phyloP scores from a whole-genome alignment of 192 early-diverging fungal genomes.

The Radiomyces spectabilis region DNA sequence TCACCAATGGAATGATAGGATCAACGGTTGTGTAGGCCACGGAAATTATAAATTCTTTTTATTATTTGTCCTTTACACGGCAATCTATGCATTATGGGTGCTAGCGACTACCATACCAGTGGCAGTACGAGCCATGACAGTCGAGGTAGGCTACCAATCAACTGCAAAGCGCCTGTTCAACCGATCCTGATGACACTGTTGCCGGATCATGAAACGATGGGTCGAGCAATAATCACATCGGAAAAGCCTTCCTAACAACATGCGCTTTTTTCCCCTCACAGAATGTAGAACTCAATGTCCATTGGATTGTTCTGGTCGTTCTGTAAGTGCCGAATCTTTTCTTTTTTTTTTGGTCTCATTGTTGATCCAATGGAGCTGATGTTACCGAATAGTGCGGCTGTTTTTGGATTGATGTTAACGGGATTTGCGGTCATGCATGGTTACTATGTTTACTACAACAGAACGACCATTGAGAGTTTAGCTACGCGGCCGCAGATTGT shows the following conservation, averaged over 20 bases:
- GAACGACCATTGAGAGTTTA: constrained; percentile 39
- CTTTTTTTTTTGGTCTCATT: constrained; percentile 2
- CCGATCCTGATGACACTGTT: background rate
- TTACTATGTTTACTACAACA: constrained; percentile 32
- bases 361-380: background rate
- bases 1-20: constrained; percentile 27
- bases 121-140: constrained; percentile 2
- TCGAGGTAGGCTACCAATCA: constrained; percentile 15
- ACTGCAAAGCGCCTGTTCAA: background rate
- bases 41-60: constrained; percentile 48
- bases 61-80: constrained; percentile 37
- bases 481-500: constrained; percentile 16
- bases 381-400: constrained; percentile 8
- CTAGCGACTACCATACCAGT: constrained; percentile 17
- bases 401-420: constrained; percentile 33
- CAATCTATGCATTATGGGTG: constrained; percentile 31
- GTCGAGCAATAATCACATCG: background rate
- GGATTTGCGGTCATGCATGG: constrained; percentile 32
- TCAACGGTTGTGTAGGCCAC: constrained; percentile 41
- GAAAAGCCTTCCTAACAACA: no score
- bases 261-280: no score
- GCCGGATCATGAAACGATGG: background rate
- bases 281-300: background rate
- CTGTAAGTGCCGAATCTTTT: background rate
- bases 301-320: background rate